These are phyloP conservation scores for Neurospora sublineolata DNA, from an alignment of 495 filamentous ascomycete genomes.

Conservation along the genomic window DNA sequence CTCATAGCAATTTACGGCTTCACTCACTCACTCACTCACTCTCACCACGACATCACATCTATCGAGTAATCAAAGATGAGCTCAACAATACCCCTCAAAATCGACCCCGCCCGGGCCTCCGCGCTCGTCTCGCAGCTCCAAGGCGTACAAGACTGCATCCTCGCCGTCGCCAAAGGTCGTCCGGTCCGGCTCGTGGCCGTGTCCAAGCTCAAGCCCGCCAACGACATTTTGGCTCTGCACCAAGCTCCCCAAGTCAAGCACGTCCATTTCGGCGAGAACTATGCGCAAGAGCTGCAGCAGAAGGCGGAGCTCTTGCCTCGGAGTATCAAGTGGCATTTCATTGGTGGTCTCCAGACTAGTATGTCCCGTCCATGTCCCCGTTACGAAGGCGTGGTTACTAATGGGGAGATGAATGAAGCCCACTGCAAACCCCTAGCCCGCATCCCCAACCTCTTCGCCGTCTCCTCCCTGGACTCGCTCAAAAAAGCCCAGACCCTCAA, in stretches of 20 bases:
- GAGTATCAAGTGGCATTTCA: slow-evolving; percentile 90
- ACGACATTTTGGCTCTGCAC: slow-evolving; percentile 78
- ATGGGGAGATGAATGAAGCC: no score
- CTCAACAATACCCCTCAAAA: slow-evolving; percentile 25
- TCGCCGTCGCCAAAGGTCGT: slow-evolving; percentile 32
- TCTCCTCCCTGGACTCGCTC: slow-evolving; percentile 73
- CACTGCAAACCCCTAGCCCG: slow-evolving; percentile 82
- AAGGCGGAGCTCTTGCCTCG: slow-evolving; percentile 70
- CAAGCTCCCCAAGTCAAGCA: slow-evolving; percentile 43
- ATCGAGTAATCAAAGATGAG: neutral
- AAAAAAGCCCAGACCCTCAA: slow-evolving; percentile 81
- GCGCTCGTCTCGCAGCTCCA: slow-evolving; percentile 36
- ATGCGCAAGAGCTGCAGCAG: slow-evolving; percentile 80
- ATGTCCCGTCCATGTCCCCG: no score
- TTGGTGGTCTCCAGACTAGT: slow-evolving; percentile 72
- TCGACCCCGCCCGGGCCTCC: slow-evolving; percentile 39
- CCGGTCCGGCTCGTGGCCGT: slow-evolving; percentile 76
- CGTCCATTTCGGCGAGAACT: slow-evolving; percentile 92
- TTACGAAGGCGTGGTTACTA: no score
- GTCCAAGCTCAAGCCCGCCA: slow-evolving; percentile 84
- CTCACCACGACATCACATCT: neutral
- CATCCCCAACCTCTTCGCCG: slow-evolving; percentile 84
- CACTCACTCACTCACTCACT: neutral
- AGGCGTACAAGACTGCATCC: slow-evolving; percentile 33
- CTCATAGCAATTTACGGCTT: no score